Conservation (phyloP, 2,329 filamentous ascomycete genomes). For the Xylaria sp. region DNA sequence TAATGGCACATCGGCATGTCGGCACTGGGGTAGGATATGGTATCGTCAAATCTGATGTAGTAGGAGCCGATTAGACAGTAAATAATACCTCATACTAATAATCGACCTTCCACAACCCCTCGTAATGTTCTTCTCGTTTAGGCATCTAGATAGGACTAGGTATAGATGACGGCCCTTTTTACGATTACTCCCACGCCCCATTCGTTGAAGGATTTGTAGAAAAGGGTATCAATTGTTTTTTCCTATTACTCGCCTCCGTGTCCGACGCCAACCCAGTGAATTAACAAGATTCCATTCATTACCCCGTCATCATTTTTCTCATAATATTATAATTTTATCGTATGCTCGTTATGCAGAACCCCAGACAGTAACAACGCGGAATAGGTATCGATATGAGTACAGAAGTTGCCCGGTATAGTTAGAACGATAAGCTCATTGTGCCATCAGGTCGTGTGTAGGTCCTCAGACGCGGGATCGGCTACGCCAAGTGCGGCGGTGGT, state of each 20-base stretch:
- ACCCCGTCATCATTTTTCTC: neutral
- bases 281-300: constrained; percentile 1
- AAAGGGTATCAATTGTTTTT: constrained; percentile 31
- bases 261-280: constrained; percentile 9
- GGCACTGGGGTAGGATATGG: too few relatives aligned
- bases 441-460: neutral
- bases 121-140: neutral
- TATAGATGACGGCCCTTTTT: neutral
- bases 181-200: neutral
- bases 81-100: neutral
- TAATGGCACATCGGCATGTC: neutral
- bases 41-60: neutral
- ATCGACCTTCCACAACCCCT: neutral
- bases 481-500: constrained; percentile 46
- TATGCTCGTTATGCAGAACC: neutral
- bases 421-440: neutral
- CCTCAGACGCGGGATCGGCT: constrained; percentile 44
- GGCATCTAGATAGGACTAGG: neutral
- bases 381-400: neutral
- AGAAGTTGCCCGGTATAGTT: neutral
- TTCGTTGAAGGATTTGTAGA: neutral
- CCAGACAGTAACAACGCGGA: neutral
- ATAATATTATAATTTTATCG: neutral
- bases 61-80: neutral
- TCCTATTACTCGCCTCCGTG: neutral